phyloP scores from a whole-genome alignment of 1,139 yeast species.

The Protomyces inundatus region DNA sequence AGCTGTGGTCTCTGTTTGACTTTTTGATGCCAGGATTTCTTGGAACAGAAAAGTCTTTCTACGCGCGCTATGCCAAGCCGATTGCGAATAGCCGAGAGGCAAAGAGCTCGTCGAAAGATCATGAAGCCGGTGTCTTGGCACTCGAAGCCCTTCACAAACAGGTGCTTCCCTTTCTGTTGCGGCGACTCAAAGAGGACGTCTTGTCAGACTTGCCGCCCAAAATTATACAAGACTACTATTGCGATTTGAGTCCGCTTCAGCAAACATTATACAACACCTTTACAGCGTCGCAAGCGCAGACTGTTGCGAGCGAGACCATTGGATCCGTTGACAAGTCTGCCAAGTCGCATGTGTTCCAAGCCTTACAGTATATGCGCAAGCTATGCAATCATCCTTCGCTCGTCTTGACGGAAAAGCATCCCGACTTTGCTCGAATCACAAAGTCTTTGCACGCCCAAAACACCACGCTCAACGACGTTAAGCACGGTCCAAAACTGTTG shows the following conservation, averaged over 20 bases:
- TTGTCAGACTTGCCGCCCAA: slow-evolving; percentile 95
- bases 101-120: slow-evolving; percentile 87
- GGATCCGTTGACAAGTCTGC: slow-evolving; percentile 48
- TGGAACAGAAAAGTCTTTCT: slow-evolving; percentile 91
- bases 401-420: slow-evolving; percentile 80
- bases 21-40: slow-evolving; percentile 97
- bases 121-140: slow-evolving; percentile 95
- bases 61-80: slow-evolving; percentile 93
- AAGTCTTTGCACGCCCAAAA: slow-evolving; percentile 55
- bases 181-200: slow-evolving; percentile 95
- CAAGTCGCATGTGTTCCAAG: slow-evolving; percentile 94
- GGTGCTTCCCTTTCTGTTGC: slow-evolving; percentile 88
- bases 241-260: slow-evolving; percentile 89
- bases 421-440: slow-evolving; percentile 65
- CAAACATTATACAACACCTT: slow-evolving; percentile 82
- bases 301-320: slow-evolving; percentile 44
- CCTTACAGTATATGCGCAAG: slow-evolving; percentile 94
- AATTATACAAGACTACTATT: slow-evolving; percentile 95
- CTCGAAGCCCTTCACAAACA: slow-evolving; percentile 94
- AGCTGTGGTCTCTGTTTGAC: slow-evolving; percentile 94
- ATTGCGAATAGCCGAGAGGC: slow-evolving; percentile 90
- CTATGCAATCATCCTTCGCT: slow-evolving; percentile 94
- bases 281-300: slow-evolving; percentile 80
- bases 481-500: slow-evolving; percentile 82
- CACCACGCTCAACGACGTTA: slow-evolving; percentile 61